Evolutionary conservation across 805 yeast genomes (phyloP), one percentile per base, ranked within the genome.

Genomic region (Candida sanyiensis): DNA sequence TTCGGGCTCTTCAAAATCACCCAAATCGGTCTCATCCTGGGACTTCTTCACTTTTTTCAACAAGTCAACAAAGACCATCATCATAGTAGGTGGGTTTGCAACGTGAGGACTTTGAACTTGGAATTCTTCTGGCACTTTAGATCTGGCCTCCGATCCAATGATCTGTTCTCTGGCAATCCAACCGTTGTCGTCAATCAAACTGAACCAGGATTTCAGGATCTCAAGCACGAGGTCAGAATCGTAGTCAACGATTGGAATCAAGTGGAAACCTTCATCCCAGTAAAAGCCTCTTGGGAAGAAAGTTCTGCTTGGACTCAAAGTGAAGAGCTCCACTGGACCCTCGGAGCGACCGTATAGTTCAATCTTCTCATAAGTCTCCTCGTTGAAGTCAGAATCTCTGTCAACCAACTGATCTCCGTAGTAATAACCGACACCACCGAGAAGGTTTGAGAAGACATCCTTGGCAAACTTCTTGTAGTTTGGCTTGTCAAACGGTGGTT

Each of bases 231-330:
- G 65, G 53, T 86, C 95, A 12, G 84, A 70, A 60, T 93, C 97
- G 56, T 82, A 89, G 34, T 82, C 81, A 49, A 84, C 60, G 27
- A 93, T 65, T 7, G 95, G 95, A 28, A 89, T 66, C 43, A 90
- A 66, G 58, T 90, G 96, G 61, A 93, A 93, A 0, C 98, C 98
- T 62, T 93, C 98, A 61, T 93, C 98, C 98, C 98, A 93, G 56
- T 85, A 87, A 55, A 93, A 93, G 0, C 98, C 98, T 46, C 98
- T 72, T 4, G 98, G 97, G 61, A 93, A 93, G 54, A 85, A 86
- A 1, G 95, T 86, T 37, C 98, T 71, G 35, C 96, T 85, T 3
- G 98, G 98, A 24, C 87, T 93, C 17, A 87, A 69, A 0, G 93
- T 74, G 52, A 88, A 85, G 35, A 93, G 62, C 47, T 80, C 85